Percentiles rank a stretch among this genome's conserved stretches.
These are phyloP conservation scores for Eucalyptus lansdowneana DNA, from an alignment of 345 rosid species.

Conservation along the genomic window DNA sequence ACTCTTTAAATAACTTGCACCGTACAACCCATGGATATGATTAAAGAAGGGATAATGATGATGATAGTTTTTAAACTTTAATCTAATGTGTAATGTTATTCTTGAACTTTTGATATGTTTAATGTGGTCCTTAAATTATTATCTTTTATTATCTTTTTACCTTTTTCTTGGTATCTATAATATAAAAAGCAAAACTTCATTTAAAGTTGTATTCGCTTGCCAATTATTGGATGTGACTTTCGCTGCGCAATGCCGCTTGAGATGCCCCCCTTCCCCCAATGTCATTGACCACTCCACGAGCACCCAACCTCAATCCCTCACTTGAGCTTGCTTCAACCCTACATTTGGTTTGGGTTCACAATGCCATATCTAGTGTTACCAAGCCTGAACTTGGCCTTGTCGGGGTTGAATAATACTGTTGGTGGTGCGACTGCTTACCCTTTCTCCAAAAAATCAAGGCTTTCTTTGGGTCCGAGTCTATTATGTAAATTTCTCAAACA, in stretches of 20 bases:
- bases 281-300: not conserved
- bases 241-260: too few relatives aligned
- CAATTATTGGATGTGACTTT: not conserved
- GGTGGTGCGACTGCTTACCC: not conserved
- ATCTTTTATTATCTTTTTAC: not conserved
- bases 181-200: too few relatives aligned
- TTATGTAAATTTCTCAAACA: not conserved
- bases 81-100: rapidly evolving
- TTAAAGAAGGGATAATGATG: not conserved
- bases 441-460: not conserved
- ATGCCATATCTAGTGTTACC: not conserved
- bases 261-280: not conserved
- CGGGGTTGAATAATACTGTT: too few relatives aligned
- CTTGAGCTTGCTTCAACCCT: not conserved
- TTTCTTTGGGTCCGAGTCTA: not conserved
- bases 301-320: not conserved
- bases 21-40: rapidly evolving
- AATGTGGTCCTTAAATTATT: not conserved
- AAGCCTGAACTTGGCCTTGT: not conserved
- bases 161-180: not conserved
- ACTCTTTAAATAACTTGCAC: rapidly evolving
- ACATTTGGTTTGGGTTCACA: not conserved
- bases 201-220: not conserved
- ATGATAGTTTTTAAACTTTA: not conserved
- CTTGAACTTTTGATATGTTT: not conserved